phyloP scores from a whole-genome alignment of 495 filamentous ascomycete genomes.

The Talaromyces thailandensis region DNA sequence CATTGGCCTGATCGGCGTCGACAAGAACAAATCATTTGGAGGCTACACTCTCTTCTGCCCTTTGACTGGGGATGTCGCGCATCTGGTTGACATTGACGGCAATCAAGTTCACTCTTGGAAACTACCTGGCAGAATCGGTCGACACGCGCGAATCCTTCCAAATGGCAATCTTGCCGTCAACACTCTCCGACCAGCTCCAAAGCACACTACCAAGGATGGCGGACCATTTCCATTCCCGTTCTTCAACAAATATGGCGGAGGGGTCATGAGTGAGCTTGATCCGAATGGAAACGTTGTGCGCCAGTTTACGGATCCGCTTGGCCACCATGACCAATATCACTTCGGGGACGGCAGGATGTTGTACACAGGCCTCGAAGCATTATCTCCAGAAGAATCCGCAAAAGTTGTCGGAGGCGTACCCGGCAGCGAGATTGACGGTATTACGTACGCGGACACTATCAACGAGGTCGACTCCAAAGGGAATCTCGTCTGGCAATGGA shows the following conservation, averaged over 20 bases:
- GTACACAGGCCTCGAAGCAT: conserved; percentile 33
- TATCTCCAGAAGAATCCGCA: conserved; percentile 23
- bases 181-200: conserved; percentile 22
- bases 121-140: conserved; percentile 30
- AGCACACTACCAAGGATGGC: conserved; percentile 8
- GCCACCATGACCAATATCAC: conserved; percentile 40
- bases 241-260: conserved; percentile 38
- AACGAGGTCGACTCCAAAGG: conserved; percentile 26
- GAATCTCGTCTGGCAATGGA: conserved; percentile 33
- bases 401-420: conserved; percentile 30
- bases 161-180: conserved; percentile 38
- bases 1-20: conserved; percentile 32
- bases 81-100: conserved; percentile 31
- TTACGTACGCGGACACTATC: conserved; percentile 35
- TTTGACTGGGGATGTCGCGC: conserved; percentile 29
- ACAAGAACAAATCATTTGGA: conserved; percentile 23
- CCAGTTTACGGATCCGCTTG: conserved; percentile 30
- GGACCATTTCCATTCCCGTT: conserved; percentile 32
- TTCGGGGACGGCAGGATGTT: conserved; percentile 31
- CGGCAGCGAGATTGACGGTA: conserved; percentile 26
- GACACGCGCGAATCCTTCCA: conserved; percentile 32
- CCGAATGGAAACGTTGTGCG: conserved; percentile 23
- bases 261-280: conserved; percentile 34
- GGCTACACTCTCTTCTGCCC: conserved; percentile 36
- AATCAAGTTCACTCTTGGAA: conserved; percentile 36